Evolutionary conservation across 371 early-diverging fungal genomes (phyloP).

Genomic region (Chytridium lagenaria): DNA sequence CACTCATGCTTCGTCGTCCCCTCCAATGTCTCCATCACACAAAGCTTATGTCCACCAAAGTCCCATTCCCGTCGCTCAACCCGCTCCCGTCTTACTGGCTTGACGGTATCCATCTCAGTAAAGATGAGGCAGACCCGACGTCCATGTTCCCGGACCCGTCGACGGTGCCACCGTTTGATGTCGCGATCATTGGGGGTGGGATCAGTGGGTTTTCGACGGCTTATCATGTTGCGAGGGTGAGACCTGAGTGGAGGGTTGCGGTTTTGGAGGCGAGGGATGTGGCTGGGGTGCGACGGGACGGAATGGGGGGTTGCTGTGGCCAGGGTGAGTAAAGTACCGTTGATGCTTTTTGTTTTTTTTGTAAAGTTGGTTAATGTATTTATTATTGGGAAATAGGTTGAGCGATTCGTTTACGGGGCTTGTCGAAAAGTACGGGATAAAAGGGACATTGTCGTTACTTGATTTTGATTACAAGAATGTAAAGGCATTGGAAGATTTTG

Average conservation of each 20-base stretch:
- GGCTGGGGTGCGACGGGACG: constrained; percentile 61
- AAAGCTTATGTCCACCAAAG: too few species aligned
- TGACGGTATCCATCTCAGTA: not conserved
- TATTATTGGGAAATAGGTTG: too few species aligned
- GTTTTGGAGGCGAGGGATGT: constrained; percentile 49
- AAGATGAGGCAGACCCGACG: not conserved
- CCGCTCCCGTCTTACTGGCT: not conserved
- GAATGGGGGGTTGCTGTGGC: constrained; percentile 61
- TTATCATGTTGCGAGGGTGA: constrained; percentile 46
- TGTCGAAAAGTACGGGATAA: constrained; percentile 40
- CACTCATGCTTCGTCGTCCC: not conserved
- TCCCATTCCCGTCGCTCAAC: not conserved
- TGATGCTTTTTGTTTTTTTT: too few species aligned
- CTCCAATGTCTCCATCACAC: not conserved
- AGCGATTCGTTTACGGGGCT: constrained; percentile 45
- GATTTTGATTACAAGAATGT: constrained; percentile 51
- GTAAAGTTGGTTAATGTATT: too few species aligned
- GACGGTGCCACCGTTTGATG: not conserved
- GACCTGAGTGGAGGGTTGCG: constrained; percentile 43
- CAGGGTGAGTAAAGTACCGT: too few species aligned
- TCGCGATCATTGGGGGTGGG: constrained; percentile 19
- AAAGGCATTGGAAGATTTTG: constrained; percentile 43
- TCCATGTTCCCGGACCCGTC: not conserved
- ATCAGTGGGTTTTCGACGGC: constrained; percentile 46
- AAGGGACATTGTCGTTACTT: constrained; percentile 39